A percentile compares a stretch with the other conserved stretches of the same genome.
These are phyloP conservation scores for Saprolegnia parasitica DNA, from an alignment of 352 stramenopile species.

Conservation along the genomic window DNA sequence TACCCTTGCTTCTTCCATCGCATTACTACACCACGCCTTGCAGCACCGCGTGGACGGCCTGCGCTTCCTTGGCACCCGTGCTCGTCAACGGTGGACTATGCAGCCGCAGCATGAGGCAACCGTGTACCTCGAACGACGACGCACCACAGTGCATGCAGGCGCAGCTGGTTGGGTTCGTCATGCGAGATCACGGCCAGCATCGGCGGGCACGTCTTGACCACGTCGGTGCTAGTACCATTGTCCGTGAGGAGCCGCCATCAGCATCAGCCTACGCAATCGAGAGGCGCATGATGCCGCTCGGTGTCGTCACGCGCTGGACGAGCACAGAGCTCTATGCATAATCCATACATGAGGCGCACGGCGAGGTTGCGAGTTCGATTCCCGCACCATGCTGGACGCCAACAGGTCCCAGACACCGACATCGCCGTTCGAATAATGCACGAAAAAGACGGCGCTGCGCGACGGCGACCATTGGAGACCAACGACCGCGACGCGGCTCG, in stretches of 20 bases:
- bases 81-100: not conserved
- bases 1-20: not conserved
- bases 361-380: not conserved
- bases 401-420: conserved; percentile 55
- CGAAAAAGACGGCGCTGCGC: conserved; percentile 51
- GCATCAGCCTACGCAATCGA: conserved; percentile 8
- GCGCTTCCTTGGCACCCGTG: not conserved
- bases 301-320: not conserved
- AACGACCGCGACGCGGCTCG: conserved; percentile 33
- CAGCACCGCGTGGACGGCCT: not conserved
- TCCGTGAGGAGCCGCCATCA: not conserved
- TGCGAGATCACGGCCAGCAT: conserved; percentile 7
- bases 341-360: not conserved
- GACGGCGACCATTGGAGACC: conserved; percentile 50
- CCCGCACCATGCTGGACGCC: conserved; percentile 39
- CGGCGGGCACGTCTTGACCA: conserved; percentile 16
- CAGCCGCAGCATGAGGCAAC: not conserved
- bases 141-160: conserved; percentile 8
- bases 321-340: conserved; percentile 16
- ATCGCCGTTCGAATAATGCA: conserved; percentile 42
- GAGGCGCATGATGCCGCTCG: not conserved
- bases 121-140: not conserved
- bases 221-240: conserved; percentile 14
- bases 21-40: not conserved
- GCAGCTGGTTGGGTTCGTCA: conserved; percentile 4